Evolutionary conservation across 1,284 basidiomycete species (phyloP), one percentile per base, ranked within the genome.

Genomic region (Phellopilus nigrolimitatus): DNA sequence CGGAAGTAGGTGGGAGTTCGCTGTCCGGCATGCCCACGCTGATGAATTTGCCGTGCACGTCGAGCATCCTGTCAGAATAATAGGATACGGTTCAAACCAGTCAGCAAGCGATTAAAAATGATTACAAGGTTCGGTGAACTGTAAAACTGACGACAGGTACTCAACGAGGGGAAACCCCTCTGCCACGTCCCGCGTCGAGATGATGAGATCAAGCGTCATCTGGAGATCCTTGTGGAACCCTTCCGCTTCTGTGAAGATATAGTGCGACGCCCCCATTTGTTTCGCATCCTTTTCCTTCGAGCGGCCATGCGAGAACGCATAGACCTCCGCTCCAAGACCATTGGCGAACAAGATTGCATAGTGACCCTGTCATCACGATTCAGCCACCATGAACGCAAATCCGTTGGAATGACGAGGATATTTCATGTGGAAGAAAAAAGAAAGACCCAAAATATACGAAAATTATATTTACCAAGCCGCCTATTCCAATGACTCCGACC

Each of bases 401-500:
- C n/a, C n/a, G n/a, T n/a, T n/a, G n/a, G n/a, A n/a, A n/a, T n/a
- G n/a, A n/a, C n/a, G n/a, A n/a, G n/a, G n/a, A n/a, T n/a, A n/a
- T n/a, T n/a, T n/a, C n/a, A n/a, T n/a, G n/a, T n/a, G n/a, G n/a
- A n/a, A n/a, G n/a, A n/a, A n/a, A n/a, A n/a, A n/a, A n/a, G n/a
- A n/a, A n/a, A n/a, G n/a, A n/a, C n/a, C n/a, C n/a, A n/a, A n/a
- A n/a, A n/a, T n/a, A n/a, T n/a, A n/a, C n/a, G n/a, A n/a, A n/a
- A n/a, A n/a, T 24, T 15, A 45, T 17, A 30, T 22, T 15, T 10
- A 34, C 22, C 19, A 55, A 67, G 30, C 81, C 82, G 43, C 81
- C 82, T 34, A 84, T 73, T 33, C 84, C 83, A 59, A 84, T 69
- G 49, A 88, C 68, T 30, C 80, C 85, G 52, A 88, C 82, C 55